Base-by-base conservation (phyloP, 2,329 filamentous ascomycete species). In the Aspergillus candidus region DNA sequence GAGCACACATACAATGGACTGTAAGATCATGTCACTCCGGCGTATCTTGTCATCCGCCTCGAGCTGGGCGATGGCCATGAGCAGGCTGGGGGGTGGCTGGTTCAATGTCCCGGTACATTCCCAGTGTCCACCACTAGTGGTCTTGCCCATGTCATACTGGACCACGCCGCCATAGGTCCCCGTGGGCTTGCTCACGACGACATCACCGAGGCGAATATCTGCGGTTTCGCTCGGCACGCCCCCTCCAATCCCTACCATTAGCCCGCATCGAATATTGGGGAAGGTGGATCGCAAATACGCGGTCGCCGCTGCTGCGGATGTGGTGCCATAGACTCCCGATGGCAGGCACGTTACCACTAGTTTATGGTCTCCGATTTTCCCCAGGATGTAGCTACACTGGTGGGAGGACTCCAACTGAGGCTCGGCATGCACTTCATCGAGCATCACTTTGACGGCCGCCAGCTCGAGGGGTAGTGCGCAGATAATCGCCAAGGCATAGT, bases 191-290 rank as follows among this genome's bases (percentile, higher is more conserved):
- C 59, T 61, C 15, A 62, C 44, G 12, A 61, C 50, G 3, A 60
- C 51, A 46, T 62, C 59, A 1, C 60, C 59, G 1, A 62, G 35
- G 12, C 51, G 47, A 10, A 61, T 44, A 11, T 56, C 48, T 4
- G 22, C 22, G 6, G 22, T 10, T 27, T 27, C 32, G 11, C 1
- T 32, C 35, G 4, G 11, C 32, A 5, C n/a, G 13, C 54, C 57
- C 1, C 50, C 55, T 30, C 55, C 56, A 11, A 56, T 38, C 4
- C 57, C 57, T 12, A 53, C 49, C 6, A 58, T 27, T 12, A 59
- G 30, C 3, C 43, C 49, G 2, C 58, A 44, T 18, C 49, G 35
- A 10, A 61, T 48, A 0, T 31, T 12, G 1, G 14, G 17, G 22
- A 40, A 52, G 34, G 43, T 50, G 1, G 36, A 11, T 11, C 12